Evolutionary conservation across 164 flowering plant genomes (phyloP), one percentile per base, ranked within the genome.

Genomic region (Tetracentron sinense): DNA sequence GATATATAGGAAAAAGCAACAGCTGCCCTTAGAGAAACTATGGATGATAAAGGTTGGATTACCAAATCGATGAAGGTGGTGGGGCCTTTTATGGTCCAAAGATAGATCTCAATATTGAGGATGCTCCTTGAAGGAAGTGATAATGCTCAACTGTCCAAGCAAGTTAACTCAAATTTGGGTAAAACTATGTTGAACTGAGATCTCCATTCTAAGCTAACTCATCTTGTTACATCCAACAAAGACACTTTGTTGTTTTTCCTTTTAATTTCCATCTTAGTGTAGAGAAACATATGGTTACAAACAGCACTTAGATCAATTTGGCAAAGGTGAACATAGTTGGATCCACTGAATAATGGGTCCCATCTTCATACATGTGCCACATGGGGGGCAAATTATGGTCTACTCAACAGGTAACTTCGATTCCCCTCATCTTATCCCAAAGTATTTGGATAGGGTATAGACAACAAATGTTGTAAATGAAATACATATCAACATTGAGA

Each of bases 71-170:
- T 83, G 97, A 89, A 65, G 97, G 99, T 68, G 99, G 97, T 23
- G 97, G 99, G 66, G 99, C 99, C 50, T 94, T 94, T 74, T 94
- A 94, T 73, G 99, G 99, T 52, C 99, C 97, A 55, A 94, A 94
- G 78, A 94, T 94, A 73, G 99, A 94, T 83, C 86, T 94, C 60
- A 94, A 91, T 74, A 91, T 94, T 65, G 97, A 91, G 78, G 99
- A 94, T 78, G 99, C 98, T 64, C 86, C 90, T 59, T 96, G 97
- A 73, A 89, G 97, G 74, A 94, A 91, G 77, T 94, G 97, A 96
- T 97, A 94, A 56, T 94, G 97, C 77, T 87, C 99, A 48, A 94
- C 99, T 29, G 78, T 91, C 35, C 97, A 90, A 95, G 98, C 64
- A 80, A 70, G 74, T 73, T 54, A 60, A 50, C 42, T 21, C 15